These are phyloP conservation scores for Russula foetens DNA, from an alignment of 768 basidiomycete genomes.

Conservation along the genomic window DNA sequence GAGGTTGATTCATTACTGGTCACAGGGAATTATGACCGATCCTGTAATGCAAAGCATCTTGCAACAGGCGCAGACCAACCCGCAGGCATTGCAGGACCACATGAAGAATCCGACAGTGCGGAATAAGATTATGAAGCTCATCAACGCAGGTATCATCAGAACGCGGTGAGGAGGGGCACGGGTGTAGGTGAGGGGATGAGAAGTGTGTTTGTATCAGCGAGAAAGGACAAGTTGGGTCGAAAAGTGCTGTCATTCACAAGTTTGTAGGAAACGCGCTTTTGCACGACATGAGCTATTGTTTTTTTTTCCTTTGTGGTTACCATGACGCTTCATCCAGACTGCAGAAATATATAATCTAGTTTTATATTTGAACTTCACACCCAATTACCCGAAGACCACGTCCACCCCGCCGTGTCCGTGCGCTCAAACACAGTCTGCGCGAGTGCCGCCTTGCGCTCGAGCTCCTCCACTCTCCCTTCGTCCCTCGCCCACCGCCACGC, in stretches of 20 bases:
- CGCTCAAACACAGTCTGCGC: conserved; percentile 39
- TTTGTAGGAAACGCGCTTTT: no score
- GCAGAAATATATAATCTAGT: background rate
- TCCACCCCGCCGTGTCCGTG: conserved; percentile 48
- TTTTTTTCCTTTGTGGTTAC: no score
- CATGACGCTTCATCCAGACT: background rate
- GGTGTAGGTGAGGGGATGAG: no score
- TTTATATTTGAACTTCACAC: background rate
- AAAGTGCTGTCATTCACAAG: no score
- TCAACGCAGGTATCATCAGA: conserved; percentile 90
- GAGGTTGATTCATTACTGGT: background rate
- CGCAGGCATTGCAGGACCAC: conserved; percentile 86
- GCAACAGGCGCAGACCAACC: conserved; percentile 88
- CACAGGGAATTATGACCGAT: conserved; percentile 75
- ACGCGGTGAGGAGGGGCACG: conserved; percentile 47
- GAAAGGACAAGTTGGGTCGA: no score
- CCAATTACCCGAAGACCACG: conserved; percentile 13
- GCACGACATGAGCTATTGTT: no score
- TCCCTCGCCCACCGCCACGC: conserved; percentile 58
- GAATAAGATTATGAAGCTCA: conserved; percentile 78
- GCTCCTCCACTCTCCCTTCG: conserved; percentile 27
- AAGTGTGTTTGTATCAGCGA: no score
- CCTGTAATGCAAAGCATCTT: conserved; percentile 93
- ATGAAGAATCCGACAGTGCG: conserved; percentile 86
- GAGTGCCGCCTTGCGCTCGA: conserved; percentile 38